Conservation (phyloP, 257 asterid species). For the Nicotiana otophora region DNA sequence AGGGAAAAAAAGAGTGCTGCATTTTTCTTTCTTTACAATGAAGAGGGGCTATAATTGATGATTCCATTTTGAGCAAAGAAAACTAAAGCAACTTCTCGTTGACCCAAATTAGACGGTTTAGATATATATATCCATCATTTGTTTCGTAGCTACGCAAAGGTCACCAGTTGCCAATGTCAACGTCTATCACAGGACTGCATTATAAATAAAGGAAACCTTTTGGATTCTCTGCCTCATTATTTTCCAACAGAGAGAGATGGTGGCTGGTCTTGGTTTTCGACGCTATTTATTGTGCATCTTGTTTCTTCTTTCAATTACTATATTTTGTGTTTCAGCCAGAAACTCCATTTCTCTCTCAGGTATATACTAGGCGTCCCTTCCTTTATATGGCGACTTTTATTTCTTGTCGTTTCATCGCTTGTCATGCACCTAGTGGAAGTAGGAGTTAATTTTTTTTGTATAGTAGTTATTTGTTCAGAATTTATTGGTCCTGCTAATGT, state of each 20-base stretch:
- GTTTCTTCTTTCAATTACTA: background rate
- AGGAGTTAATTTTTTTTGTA: too few relatives aligned
- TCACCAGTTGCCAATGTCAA: background rate
- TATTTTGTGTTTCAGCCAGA: background rate
- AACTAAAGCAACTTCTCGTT: background rate
- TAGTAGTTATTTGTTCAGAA: too few relatives aligned
- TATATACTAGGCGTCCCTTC: background rate
- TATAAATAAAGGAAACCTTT: background rate
- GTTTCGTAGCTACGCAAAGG: background rate
- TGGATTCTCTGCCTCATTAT: background rate
- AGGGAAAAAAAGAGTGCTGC: too few relatives aligned
- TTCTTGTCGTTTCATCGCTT: background rate
- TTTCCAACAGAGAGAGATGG: background rate
- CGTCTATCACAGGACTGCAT: background rate
- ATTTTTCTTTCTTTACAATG: background rate
- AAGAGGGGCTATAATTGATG: background rate
- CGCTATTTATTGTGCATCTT: background rate
- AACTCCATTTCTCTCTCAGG: background rate
- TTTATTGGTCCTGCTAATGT: too few relatives aligned
- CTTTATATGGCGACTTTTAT: background rate
- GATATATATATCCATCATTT: background rate
- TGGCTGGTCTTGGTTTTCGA: background rate
- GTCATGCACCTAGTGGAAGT: too few relatives aligned
- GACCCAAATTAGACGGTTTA: conserved; percentile 10
- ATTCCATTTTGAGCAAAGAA: background rate